Percentiles rank a stretch among this genome's conserved stretches.
These are phyloP conservation scores for Phytophthora podocarpi DNA, from an alignment of 352 stramenopile genomes.

Conservation along the genomic window DNA sequence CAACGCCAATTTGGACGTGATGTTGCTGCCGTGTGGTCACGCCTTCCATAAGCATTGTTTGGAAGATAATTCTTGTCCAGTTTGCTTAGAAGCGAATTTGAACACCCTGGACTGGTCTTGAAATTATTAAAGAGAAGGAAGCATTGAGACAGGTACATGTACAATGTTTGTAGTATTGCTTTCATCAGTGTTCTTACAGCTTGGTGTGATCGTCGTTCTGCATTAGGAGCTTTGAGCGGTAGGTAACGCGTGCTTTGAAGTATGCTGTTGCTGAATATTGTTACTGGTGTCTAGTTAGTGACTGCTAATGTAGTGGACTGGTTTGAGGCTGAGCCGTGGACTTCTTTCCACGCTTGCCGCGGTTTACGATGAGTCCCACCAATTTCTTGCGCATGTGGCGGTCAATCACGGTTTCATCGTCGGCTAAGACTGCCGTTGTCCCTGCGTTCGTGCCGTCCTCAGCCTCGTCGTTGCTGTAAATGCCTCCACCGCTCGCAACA, in stretches of 20 bases:
- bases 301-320: conserved; percentile 28
- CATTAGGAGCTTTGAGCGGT: conserved; percentile 1
- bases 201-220: background rate
- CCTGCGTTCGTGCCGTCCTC: conserved; percentile 29
- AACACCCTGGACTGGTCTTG: conserved; percentile 50
- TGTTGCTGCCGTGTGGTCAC: conserved; percentile 80
- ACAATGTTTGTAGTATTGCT: no score
- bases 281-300: conserved; percentile 16
- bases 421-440: conserved; percentile 35
- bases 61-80: conserved; percentile 62
- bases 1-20: conserved; percentile 77
- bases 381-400: conserved; percentile 85
- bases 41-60: conserved; percentile 77
- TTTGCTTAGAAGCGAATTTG: conserved; percentile 69
- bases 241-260: conserved; percentile 5
- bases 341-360: conserved; percentile 77
- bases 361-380: conserved; percentile 80
- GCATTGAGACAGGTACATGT: background rate
- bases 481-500: conserved; percentile 23
- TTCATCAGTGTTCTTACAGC: background rate
- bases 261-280: conserved; percentile 29
- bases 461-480: conserved; percentile 31
- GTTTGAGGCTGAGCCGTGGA: conserved; percentile 20
- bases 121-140: conserved; percentile 5
- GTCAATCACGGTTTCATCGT: conserved; percentile 75